These are phyloP conservation scores for Cymodocea nodosa DNA, from an alignment of 116 monocot species.

Conservation along the genomic window DNA sequence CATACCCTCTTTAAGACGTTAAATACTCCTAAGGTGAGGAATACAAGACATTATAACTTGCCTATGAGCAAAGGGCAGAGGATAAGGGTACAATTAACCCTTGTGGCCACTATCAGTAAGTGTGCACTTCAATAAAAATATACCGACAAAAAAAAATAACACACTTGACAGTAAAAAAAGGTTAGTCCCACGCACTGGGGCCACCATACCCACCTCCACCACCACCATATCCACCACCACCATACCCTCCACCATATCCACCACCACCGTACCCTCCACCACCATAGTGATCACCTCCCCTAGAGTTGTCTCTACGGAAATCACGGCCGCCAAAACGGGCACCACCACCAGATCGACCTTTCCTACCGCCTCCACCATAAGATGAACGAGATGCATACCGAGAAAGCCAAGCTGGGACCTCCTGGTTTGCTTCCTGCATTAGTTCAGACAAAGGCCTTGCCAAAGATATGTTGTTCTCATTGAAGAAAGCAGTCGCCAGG, in stretches of 20 bases:
- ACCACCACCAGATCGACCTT: conserved; percentile 33
- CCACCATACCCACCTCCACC: conserved; percentile 15
- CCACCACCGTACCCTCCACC: conserved; percentile 13
- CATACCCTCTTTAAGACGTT: neutral
- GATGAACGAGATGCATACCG: conserved; percentile 36
- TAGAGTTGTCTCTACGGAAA: conserved; percentile 15
- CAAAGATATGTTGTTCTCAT: conserved; percentile 46
- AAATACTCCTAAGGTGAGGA: conserved; percentile 3
- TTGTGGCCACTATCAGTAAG: neutral
- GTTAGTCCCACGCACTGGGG: conserved; percentile 78
- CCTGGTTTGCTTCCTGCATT: conserved; percentile 80
- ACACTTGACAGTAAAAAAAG: neutral
- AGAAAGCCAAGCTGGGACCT: conserved; percentile 59
- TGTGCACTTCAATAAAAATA: neutral
- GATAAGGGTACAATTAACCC: neutral
- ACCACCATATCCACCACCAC: conserved; percentile 14
- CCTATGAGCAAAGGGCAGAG: neutral
- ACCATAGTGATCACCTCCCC: conserved; percentile 21
- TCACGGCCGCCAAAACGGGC: conserved; percentile 45
- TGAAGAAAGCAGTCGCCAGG: conserved; percentile 78
- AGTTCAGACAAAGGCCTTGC: conserved; percentile 53
- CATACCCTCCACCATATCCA: conserved; percentile 17
- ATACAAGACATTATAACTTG: neutral
- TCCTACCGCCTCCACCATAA: conserved; percentile 42
- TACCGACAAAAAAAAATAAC: neutral